Conservation (phyloP, 257 asterid species). For the Avicennia marina region DNA sequence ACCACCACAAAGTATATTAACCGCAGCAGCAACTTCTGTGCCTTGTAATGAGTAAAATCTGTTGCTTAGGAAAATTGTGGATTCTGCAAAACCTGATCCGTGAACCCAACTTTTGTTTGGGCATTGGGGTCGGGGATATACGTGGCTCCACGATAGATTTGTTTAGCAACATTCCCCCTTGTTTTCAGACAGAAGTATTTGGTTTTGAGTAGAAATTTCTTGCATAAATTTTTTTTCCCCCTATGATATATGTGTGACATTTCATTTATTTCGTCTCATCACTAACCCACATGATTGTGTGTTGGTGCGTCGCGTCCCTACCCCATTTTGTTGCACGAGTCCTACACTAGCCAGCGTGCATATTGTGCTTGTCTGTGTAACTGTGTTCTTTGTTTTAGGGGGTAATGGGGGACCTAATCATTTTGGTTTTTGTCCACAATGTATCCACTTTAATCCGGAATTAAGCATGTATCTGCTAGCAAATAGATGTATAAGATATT, state of each 20-base stretch:
- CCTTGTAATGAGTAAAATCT: too few species aligned
- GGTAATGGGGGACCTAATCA: too few species aligned
- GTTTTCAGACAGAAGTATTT: slow-evolving; percentile 19
- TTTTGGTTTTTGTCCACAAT: too few species aligned
- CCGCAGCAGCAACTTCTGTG: slow-evolving; percentile 2
- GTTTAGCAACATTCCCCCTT: not conserved
- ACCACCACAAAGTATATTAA: slow-evolving; percentile 17
- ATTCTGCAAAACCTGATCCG: slow-evolving; percentile 3
- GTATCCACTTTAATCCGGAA: too few species aligned
- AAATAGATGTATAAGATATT: too few species aligned
- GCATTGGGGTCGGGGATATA: too few species aligned
- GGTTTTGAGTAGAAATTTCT: not conserved
- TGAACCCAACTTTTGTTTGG: slow-evolving; percentile 9
- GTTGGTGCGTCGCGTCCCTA: too few species aligned
- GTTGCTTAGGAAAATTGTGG: not conserved
- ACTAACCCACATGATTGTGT: too few species aligned
- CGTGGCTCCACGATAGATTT: not conserved
- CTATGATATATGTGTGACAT: too few species aligned
- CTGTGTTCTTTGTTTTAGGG: not conserved
- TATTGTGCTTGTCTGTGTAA: too few species aligned
- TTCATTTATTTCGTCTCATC: not conserved
- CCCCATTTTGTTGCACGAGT: not conserved
- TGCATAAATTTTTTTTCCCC: not conserved
- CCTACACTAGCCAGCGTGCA: too few species aligned
- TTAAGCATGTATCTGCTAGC: too few species aligned